phyloP scores from a whole-genome alignment of 495 filamentous ascomycete genomes.

The Hyphodiscus hymeniophilus region DNA sequence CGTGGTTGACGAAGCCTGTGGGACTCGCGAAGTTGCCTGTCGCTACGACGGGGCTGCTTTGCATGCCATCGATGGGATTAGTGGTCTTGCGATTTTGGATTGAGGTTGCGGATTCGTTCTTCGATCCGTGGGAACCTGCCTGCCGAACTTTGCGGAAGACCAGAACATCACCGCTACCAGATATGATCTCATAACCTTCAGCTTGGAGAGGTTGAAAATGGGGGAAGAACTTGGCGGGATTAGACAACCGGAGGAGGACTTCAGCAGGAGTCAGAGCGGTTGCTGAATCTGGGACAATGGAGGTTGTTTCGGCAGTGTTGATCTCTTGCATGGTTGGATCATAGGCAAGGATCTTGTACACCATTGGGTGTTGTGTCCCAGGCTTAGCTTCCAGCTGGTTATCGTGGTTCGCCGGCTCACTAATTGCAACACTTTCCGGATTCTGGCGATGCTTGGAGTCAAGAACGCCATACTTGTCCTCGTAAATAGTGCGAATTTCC shows the following conservation, averaged over 20 bases:
- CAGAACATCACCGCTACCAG: constrained; percentile 59
- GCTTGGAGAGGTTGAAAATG: constrained; percentile 55
- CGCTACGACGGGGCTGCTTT: constrained; percentile 18
- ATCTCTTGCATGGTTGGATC: constrained; percentile 56
- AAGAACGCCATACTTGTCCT: constrained; percentile 36
- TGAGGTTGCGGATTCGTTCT: not conserved
- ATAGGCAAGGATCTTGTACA: constrained; percentile 68
- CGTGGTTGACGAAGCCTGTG: constrained; percentile 50
- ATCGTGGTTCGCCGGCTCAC: not conserved
- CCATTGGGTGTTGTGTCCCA: constrained; percentile 25
- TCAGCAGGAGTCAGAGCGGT: constrained; percentile 47
- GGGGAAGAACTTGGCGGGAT: constrained; percentile 64
- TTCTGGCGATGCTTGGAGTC: constrained; percentile 26
- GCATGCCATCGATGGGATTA: constrained; percentile 51
- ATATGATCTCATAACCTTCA: constrained; percentile 67
- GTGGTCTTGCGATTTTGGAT: constrained; percentile 15
- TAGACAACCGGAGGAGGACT: constrained; percentile 56
- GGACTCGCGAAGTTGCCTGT: constrained; percentile 47
- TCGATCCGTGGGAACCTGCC: constrained; percentile 3
- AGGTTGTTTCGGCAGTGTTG: constrained; percentile 53
- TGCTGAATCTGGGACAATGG: constrained; percentile 39
- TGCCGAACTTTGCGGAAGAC: constrained; percentile 57
- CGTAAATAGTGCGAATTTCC: constrained; percentile 37
- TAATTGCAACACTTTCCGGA: not conserved
- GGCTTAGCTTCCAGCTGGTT: not conserved